Percentiles rank a stretch among this genome's conserved stretches.
Evolutionary conservation across 306 rosid genomes (phyloP).

Genomic region (Gleditsia sinensis): DNA sequence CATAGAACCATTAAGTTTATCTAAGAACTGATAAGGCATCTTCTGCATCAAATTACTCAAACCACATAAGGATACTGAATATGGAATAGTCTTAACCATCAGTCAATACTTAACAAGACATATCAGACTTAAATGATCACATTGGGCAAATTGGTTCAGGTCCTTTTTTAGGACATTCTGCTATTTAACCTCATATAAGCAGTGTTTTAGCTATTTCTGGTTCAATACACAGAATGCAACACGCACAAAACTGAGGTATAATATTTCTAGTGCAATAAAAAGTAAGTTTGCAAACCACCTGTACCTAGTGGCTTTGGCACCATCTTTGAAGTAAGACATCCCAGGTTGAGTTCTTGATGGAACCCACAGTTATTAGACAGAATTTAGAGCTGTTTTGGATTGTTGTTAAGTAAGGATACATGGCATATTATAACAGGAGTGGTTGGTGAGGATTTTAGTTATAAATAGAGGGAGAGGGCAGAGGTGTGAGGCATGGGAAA

Average conservation of each 20-base stretch:
- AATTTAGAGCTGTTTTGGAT: too few relatives aligned
- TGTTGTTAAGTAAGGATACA: too few relatives aligned
- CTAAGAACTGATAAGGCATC: background rate
- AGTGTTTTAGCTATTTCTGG: background rate
- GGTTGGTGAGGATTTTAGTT: too few relatives aligned
- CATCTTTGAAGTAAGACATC: background rate
- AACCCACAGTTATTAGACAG: too few relatives aligned
- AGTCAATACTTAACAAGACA: background rate
- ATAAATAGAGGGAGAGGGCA: too few relatives aligned
- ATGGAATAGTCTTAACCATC: background rate
- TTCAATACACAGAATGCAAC: background rate
- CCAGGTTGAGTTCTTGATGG: too few relatives aligned
- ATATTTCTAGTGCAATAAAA: background rate
- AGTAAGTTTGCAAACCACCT: background rate
- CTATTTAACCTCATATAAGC: background rate
- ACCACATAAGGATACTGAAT: background rate
- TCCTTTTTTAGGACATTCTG: background rate
- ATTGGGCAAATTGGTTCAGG: conserved; percentile 1
- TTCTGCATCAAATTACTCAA: background rate
- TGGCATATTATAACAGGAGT: too few relatives aligned
- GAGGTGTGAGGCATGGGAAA: too few relatives aligned
- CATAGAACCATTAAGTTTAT: background rate
- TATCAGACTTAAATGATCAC: background rate
- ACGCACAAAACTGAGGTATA: background rate
- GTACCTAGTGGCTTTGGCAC: background rate